Base-by-base conservation (phyloP, 2,329 filamentous ascomycete species). In the Ophiosphaerella korrae region DNA sequence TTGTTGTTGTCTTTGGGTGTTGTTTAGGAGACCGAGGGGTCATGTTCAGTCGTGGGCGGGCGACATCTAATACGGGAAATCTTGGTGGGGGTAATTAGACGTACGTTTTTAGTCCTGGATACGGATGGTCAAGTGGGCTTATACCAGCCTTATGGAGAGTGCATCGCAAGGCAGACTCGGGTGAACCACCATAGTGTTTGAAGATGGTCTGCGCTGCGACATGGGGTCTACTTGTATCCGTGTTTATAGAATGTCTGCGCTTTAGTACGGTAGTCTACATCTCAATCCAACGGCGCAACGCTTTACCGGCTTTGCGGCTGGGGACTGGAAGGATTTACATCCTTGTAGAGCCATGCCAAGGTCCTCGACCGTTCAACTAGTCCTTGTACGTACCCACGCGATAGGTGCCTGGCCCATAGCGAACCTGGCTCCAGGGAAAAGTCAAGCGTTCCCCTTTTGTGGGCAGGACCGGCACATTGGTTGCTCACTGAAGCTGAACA, bases 331-430 rank as follows among this genome's bases (percentile, higher is more conserved):
- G 72, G 70, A 74, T 73, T 54, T 43, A 13, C 33, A 64, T 59
- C 70, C 70, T 62, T 57, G 68, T 45, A 49, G 55, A 52, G 61
- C 53, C 59, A 61, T 57, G 61, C 66, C 68, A 71, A 66, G 68
- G 62, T 68, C 57, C 62, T 61, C 64, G 69, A 67, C 68, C 67
- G 68, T 72, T 73, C 46, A 39, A 56, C 55, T 73, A 71, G 66
- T 64, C 51, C 52, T 53, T 65, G 60, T 55, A 63, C 54, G 50
- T 57, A 57, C 57, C 59, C 62, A 57, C 57, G 53, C 57, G 55
- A 54, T 63, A 55, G 49, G 63, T 61, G 63, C 60, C 61, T 63
- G 55, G 55, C 55, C 60, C 56, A 57, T 53, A 55, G 57, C 53
- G 52, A 62, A 62, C 62, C 60, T 63, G 59, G 51, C 57, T 59